phyloP scores from a whole-genome alignment of 352 stramenopile species.

The Globisporangium heterothallicum region DNA sequence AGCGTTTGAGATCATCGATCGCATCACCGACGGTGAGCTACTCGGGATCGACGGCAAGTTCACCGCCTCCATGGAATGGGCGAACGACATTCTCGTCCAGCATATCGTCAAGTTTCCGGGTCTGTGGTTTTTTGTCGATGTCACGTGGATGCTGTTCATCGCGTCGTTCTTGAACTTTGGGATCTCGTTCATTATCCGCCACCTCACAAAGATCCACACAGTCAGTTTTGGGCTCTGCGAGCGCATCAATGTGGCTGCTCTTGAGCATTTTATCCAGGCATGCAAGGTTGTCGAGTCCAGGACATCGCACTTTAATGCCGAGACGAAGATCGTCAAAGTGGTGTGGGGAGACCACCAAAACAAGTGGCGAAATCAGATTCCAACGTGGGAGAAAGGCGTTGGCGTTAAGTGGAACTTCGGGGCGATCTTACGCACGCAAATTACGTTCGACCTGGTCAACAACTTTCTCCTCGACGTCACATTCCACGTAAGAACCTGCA shows the following conservation, averaged over 20 bases:
- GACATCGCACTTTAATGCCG: constrained; percentile 58
- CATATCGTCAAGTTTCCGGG: constrained; percentile 33
- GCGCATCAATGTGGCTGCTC: constrained; percentile 44
- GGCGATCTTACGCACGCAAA: constrained; percentile 39
- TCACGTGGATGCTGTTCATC: constrained; percentile 44
- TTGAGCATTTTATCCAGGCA: constrained; percentile 43
- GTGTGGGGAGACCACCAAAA: constrained; percentile 89
- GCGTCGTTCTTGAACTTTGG: constrained; percentile 21
- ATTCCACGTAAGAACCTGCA: constrained; percentile 37
- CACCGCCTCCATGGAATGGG: constrained; percentile 44
- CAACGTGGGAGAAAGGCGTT: constrained; percentile 5
- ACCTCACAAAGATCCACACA: constrained; percentile 32
- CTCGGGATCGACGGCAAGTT: constrained; percentile 57
- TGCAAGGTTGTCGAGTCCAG: constrained; percentile 70
- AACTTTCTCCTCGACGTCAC: constrained; percentile 45
- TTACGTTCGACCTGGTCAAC: constrained; percentile 59
- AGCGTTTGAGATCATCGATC: constrained; percentile 93
- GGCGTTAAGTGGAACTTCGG: constrained; percentile 36
- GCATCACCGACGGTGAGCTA: constrained; percentile 90
- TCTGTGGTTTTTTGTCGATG: constrained; percentile 47
- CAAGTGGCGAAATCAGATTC: neutral
- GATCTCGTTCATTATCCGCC: constrained; percentile 34
- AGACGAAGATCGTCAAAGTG: constrained; percentile 85
- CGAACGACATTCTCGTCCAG: constrained; percentile 36
- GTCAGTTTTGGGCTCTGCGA: constrained; percentile 37